Conservation (phyloP, 1,139 yeast species). For the Saccharomyces uvarum region DNA sequence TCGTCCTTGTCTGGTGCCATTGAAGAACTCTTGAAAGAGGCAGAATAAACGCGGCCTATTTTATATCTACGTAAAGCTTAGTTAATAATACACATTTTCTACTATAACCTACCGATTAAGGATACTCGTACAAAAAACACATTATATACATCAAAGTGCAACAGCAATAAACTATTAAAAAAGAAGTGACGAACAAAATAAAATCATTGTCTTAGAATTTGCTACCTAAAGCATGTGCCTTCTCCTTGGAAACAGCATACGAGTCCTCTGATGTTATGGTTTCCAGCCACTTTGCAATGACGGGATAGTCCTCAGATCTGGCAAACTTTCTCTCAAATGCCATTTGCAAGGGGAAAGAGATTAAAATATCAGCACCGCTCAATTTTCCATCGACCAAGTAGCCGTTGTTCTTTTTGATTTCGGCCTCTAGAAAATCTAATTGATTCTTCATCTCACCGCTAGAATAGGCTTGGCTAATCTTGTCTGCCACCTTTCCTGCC, state of each 20-base stretch:
- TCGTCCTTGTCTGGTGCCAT: slow-evolving; percentile 42
- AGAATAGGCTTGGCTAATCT: slow-evolving; percentile 40
- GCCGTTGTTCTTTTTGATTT: slow-evolving; percentile 38
- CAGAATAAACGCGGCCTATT: slow-evolving; percentile 7
- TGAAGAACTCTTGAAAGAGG: slow-evolving; percentile 34
- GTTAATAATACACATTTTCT: background rate
- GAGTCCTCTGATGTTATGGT: slow-evolving; percentile 10
- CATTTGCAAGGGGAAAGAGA: slow-evolving; percentile 37
- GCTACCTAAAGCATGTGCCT: slow-evolving; percentile 1
- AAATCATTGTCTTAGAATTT: background rate
- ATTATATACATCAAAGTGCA: background rate
- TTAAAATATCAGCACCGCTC: slow-evolving; percentile 53
- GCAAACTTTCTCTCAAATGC: slow-evolving; percentile 17
- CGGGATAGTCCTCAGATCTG: slow-evolving; percentile 16
- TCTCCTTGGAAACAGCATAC: slow-evolving; percentile 7
- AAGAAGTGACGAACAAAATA: background rate
- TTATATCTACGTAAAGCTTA: background rate
- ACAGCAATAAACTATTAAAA: background rate
- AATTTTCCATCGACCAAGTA: slow-evolving; percentile 49
- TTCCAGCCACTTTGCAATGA: slow-evolving; percentile 15
- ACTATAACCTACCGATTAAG: background rate
- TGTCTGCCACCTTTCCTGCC: slow-evolving; percentile 37
- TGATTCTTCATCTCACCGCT: slow-evolving; percentile 38
- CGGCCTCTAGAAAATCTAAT: slow-evolving; percentile 39
- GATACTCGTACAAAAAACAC: background rate